phyloP scores from a whole-genome alignment of 1,139 yeast species.

The Torulaspora pretoriensis region DNA sequence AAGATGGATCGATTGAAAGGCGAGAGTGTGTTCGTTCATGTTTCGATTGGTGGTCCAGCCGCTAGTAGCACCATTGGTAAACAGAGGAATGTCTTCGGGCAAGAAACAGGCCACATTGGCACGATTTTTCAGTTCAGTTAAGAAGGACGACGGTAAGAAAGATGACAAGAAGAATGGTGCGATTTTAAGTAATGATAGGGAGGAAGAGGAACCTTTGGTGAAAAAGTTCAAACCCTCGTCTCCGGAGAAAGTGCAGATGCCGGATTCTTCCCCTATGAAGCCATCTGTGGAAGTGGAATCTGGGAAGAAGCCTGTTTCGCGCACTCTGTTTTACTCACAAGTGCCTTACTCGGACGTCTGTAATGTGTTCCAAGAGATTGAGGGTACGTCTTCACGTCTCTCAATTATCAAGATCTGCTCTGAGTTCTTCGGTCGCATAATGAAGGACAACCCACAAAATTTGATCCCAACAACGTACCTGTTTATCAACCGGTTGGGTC shows the following conservation, averaged over 20 bases:
- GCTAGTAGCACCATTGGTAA: background rate
- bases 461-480: constrained; percentile 72
- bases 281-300: constrained; percentile 2
- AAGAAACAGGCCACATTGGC: constrained; percentile 32
- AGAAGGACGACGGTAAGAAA: constrained; percentile 6
- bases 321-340: constrained; percentile 12
- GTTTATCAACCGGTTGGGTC: constrained; percentile 84
- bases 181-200: background rate
- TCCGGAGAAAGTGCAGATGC: background rate
- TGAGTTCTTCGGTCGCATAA: constrained; percentile 60
- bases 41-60: constrained; percentile 1
- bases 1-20: background rate
- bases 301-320: background rate
- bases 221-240: constrained; percentile 9
- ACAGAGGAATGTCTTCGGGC: constrained; percentile 10
- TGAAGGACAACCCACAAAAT: constrained; percentile 54
- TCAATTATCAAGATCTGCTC: constrained; percentile 74
- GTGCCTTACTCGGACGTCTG: constrained; percentile 60
- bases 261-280: background rate
- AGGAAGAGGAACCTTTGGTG: constrained; percentile 6
- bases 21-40: background rate
- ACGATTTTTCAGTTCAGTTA: constrained; percentile 27
- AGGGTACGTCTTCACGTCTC: constrained; percentile 72
- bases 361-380: constrained; percentile 69
- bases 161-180: background rate